Conservation (phyloP, 2,329 filamentous ascomycete genomes). For the Fusarium multiceps region DNA sequence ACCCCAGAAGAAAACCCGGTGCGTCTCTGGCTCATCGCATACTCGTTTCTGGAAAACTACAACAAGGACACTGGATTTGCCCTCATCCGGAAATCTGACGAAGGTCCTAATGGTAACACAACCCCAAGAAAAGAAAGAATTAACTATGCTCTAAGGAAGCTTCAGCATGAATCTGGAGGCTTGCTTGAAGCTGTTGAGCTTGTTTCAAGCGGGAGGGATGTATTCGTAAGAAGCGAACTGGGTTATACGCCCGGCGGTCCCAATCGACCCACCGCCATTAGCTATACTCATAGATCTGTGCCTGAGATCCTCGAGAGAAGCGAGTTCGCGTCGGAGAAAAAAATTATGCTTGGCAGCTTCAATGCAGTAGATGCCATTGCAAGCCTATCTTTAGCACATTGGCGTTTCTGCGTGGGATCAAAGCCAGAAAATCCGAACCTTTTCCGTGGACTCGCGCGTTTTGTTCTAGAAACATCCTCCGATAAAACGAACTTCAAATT, state of each 20-base stretch:
- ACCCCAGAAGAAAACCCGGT: accelerated
- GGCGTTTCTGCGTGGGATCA: accelerated
- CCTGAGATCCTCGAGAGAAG: accelerated
- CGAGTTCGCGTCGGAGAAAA: accelerated
- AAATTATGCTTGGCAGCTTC: accelerated
- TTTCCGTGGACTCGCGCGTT: too few relatives aligned
- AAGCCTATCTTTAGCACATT: not conserved
- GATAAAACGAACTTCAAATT: accelerated
- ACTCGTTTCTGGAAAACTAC: accelerated
- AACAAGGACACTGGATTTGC: not conserved
- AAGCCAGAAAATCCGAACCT: accelerated
- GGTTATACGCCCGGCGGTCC: too few relatives aligned
- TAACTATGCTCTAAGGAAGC: accelerated
- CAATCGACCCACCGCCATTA: accelerated
- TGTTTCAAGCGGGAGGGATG: too few relatives aligned
- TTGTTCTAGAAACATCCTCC: too few relatives aligned
- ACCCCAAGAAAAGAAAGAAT: not conserved
- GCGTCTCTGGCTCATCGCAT: not conserved
- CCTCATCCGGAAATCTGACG: accelerated
- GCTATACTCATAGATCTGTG: not conserved
- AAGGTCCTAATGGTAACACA: accelerated
- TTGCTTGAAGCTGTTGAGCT: not conserved
- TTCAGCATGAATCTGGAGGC: not conserved
- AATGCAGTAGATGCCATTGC: not conserved
- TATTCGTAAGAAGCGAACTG: too few relatives aligned